Evolutionary conservation across 768 basidiomycete genomes (phyloP).

Genomic region (Brasilioporus rufonigricans): DNA sequence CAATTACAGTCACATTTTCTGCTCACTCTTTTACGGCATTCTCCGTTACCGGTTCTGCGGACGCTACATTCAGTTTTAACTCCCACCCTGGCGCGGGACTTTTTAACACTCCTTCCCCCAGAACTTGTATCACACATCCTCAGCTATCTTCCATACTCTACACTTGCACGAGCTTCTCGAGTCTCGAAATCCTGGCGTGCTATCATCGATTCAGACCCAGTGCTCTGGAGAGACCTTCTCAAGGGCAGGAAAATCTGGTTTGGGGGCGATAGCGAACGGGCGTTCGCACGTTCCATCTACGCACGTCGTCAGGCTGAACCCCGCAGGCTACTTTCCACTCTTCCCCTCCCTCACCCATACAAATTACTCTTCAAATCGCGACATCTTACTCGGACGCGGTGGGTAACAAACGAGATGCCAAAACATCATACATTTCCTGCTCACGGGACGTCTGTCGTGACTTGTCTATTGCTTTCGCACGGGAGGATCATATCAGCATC

Average conservation of each 20-base stretch:
- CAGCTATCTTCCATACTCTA: conserved; percentile 76
- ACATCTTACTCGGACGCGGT: conserved; percentile 73
- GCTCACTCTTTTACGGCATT: conserved; percentile 88
- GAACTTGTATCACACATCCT: conserved; percentile 91
- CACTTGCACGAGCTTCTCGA: conserved; percentile 82
- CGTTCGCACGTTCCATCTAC: conserved; percentile 71
- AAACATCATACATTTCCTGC: conserved; percentile 83
- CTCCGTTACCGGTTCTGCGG: conserved; percentile 87
- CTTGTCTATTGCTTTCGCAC: conserved; percentile 91
- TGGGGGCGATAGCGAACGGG: conserved; percentile 78
- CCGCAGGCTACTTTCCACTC: conserved; percentile 40
- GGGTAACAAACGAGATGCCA: conserved; percentile 71
- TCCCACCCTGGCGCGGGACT: conserved; percentile 91
- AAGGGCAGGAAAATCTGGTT: conserved; percentile 86
- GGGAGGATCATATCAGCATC: conserved; percentile 96
- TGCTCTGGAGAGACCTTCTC: conserved; percentile 86
- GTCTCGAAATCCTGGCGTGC: conserved; percentile 90
- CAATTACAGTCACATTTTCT: conserved; percentile 91
- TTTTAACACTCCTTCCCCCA: conserved; percentile 85
- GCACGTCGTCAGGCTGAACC: conserved; percentile 51
- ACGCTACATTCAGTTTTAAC: conserved; percentile 86
- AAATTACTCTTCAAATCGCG: conserved; percentile 94
- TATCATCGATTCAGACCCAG: conserved; percentile 87
- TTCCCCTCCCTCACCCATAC: conserved; percentile 81
- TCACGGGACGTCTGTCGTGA: conserved; percentile 88